Evolutionary conservation across 768 basidiomycete genomes (phyloP), one percentile per base, ranked within the genome.

Genomic region (Tricholoma matsutake): DNA sequence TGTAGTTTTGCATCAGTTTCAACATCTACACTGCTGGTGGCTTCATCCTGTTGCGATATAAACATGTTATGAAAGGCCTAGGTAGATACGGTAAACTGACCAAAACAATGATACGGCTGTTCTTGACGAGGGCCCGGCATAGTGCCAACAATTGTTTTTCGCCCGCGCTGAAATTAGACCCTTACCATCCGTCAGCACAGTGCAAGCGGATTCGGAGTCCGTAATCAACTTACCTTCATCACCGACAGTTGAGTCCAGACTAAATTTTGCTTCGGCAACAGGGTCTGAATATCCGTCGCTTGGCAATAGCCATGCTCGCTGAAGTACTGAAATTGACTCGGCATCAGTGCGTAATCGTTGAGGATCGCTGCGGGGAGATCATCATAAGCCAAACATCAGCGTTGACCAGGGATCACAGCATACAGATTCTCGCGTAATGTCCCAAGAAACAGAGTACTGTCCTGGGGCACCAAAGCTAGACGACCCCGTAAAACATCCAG

Each of bases 401-500:
- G 25, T 49, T 13, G 4, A 47, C 1, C 10, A 9, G 8, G 8
- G 5, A 39, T 32, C 34, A 20, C 6, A 25, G 55, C 73, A 25
- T 29, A 75, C 82, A 83, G 60, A 70, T 81, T 80, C 62, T 84
- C 72, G 63, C 83, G 70, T 37, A 83, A 62, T 0, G 80, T 81
- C 0, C 81, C 81, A 13, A 79, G 63, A 69, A 85, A 87, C n/a
- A 86, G 68, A 16, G 81, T 78, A 16, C 75, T 77, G 49, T 87
- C 85, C 71, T 89, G 90, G 0, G 89, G 90, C 11, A 92, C 88
- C 41, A 91, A 79, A 4, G 87, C 84, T 3, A 91, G 70, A 16
- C 81, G 76, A 22, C 73, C 71, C 4, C 87, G 78, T 1, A 88
- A 75, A 14, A 68, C 77, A 60, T 83, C 80, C 7, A 91, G 75